Evolutionary conservation across 1,284 basidiomycete genomes (phyloP).

Genomic region (Puccinia horiana): DNA sequence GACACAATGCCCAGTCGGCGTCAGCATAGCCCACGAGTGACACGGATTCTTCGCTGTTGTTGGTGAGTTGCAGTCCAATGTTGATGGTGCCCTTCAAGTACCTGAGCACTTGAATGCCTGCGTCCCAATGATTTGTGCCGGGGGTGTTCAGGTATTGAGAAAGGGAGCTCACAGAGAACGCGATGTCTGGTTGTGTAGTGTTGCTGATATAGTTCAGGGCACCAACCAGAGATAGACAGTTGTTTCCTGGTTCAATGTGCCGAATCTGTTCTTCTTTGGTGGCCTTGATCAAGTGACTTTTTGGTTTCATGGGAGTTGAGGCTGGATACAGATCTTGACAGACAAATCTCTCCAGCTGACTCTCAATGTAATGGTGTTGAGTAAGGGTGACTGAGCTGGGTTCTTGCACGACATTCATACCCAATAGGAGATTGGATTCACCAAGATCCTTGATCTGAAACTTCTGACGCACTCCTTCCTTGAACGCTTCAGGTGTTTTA

Average conservation of each 20-base stretch:
- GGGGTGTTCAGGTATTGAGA: not conserved
- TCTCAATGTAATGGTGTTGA: conserved; percentile 6
- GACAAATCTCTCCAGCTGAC: not conserved
- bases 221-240: not conserved
- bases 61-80: conserved; percentile 54
- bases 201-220: too few species aligned
- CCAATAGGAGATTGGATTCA: too few species aligned
- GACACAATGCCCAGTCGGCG: conserved; percentile 60
- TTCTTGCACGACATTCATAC: conserved; percentile 2
- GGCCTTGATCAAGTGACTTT: too few species aligned
- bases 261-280: not conserved
- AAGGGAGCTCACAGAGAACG: too few species aligned
- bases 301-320: not conserved
- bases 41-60: not conserved
- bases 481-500: too few species aligned
- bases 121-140: too few species aligned
- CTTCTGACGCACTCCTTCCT: too few species aligned
- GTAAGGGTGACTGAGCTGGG: not conserved
- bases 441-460: not conserved
- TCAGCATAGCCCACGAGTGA: conserved; percentile 61
- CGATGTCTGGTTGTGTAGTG: too few species aligned
- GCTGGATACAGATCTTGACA: not conserved
- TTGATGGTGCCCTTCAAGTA: conserved; percentile 49
- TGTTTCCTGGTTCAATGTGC: not conserved
- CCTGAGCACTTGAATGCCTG: not conserved